phyloP scores from a whole-genome alignment of 2,329 filamentous ascomycete genomes.

The Colletotrichum gloeosporioides region DNA sequence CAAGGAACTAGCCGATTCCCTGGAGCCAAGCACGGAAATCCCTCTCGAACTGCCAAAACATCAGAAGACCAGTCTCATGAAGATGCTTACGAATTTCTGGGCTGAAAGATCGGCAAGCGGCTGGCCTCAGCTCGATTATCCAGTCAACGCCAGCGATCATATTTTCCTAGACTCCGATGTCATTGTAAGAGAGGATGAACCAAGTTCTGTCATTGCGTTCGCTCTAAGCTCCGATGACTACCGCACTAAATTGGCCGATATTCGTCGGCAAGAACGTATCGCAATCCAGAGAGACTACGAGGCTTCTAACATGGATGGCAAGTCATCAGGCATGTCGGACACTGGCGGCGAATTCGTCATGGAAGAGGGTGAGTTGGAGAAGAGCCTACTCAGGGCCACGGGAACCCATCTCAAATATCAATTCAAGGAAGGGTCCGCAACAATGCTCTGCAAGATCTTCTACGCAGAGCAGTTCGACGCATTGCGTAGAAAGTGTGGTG shows the following conservation, averaged over 20 bases:
- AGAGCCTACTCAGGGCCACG: conserved; percentile 81
- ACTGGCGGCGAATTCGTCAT: conserved; percentile 40
- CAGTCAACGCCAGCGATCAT: conserved; percentile 85
- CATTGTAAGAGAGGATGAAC: conserved; percentile 96
- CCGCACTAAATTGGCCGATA: conserved; percentile 74
- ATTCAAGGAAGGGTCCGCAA: conserved; percentile 91
- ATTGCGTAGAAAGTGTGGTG: conserved; percentile 87
- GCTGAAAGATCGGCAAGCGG: conserved; percentile 95
- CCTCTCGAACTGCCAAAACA: conserved; percentile 85
- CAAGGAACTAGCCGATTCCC: conserved; percentile 66
- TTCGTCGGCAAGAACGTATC: conserved; percentile 39
- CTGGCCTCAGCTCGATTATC: conserved; percentile 92
- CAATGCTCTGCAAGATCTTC: conserved; percentile 98
- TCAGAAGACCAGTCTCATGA: conserved; percentile 91
- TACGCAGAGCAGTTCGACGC: conserved; percentile 98
- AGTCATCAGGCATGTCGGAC: conserved; percentile 38
- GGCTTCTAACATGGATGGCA: conserved; percentile 29
- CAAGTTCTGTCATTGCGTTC: conserved; percentile 93
- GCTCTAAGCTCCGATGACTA: conserved; percentile 90
- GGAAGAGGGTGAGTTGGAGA: conserved; percentile 79
- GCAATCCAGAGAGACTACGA: conserved; percentile 23
- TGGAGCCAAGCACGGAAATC: conserved; percentile 65
- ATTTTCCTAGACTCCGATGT: conserved; percentile 97
- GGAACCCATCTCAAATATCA: conserved; percentile 96
- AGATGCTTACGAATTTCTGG: conserved; percentile 97